Conservation (phyloP, 768 basidiomycete genomes). For the Russula abietina region DNA sequence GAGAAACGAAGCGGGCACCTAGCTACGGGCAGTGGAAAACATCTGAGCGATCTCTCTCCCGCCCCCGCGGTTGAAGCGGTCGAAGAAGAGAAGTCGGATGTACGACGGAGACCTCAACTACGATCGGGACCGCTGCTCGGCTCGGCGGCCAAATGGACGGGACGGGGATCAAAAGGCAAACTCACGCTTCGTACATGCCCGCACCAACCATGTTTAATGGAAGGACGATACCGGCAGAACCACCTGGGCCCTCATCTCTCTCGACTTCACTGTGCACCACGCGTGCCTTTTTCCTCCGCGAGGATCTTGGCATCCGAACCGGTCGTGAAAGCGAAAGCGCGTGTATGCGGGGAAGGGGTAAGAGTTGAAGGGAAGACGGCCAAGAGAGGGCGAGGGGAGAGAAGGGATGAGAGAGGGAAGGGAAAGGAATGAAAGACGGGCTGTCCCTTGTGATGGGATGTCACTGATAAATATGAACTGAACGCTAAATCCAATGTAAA, state of each 20-base stretch:
- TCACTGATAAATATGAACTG: too few relatives aligned
- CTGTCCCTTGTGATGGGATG: background rate
- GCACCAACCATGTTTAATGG: slow-evolving; percentile 49
- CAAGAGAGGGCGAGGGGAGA: background rate
- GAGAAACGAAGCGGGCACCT: background rate
- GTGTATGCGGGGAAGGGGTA: background rate
- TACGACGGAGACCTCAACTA: background rate
- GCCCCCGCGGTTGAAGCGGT: too few relatives aligned
- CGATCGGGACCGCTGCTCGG: background rate
- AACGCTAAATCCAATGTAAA: background rate
- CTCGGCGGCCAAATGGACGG: background rate
- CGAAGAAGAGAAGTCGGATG: background rate
- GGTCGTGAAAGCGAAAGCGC: background rate
- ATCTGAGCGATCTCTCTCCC: background rate
- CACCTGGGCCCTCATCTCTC: slow-evolving; percentile 41
- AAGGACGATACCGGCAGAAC: slow-evolving; percentile 50
- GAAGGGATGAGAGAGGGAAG: background rate
- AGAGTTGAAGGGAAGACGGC: background rate
- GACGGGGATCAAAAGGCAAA: slow-evolving; percentile 22
- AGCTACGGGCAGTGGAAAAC: too few relatives aligned
- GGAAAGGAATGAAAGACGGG: background rate
- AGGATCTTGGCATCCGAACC: background rate
- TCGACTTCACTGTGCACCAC: background rate
- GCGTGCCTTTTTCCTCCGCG: slow-evolving; percentile 27
- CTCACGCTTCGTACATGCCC: slow-evolving; percentile 56